These are phyloP conservation scores for Chytriomyces sp. DNA, from an alignment of 192 early-diverging fungal species.

Conservation along the genomic window DNA sequence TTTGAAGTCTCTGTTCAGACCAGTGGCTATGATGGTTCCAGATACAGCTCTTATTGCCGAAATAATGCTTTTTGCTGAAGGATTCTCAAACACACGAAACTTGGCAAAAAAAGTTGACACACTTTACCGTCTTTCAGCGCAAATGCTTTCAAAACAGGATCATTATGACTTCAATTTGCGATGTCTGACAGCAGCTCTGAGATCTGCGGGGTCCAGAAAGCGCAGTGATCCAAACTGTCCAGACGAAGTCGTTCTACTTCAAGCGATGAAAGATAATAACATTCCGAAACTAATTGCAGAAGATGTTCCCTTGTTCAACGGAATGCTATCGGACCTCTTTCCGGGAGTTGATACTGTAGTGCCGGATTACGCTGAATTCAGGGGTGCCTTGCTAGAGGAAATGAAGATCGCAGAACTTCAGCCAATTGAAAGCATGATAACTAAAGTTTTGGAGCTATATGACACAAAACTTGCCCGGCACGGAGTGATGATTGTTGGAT, in stretches of 20 bases:
- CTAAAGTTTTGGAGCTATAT: constrained; percentile 60
- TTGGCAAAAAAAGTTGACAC: constrained; percentile 63
- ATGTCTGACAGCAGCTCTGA: constrained; percentile 54
- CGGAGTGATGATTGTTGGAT: constrained; percentile 66
- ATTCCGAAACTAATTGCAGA: constrained; percentile 62
- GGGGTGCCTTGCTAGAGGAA: constrained; percentile 51
- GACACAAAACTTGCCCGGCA: constrained; percentile 59
- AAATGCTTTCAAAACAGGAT: constrained; percentile 66
- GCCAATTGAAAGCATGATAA: constrained; percentile 41
- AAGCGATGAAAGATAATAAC: constrained; percentile 61
- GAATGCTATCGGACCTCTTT: constrained; percentile 61
- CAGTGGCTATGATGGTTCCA: constrained; percentile 67
- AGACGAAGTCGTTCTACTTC: constrained; percentile 57
- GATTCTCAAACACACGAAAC: constrained; percentile 58
- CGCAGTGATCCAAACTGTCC: constrained; percentile 47
- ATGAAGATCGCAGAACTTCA: constrained; percentile 50
- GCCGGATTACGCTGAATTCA: constrained; percentile 56
- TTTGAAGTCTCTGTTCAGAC: constrained; percentile 59
- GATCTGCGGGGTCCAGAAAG: constrained; percentile 52
- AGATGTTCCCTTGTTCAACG: constrained; percentile 62
- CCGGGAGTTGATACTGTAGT: constrained; percentile 52
- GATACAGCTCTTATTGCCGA: constrained; percentile 65
- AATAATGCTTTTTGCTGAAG: constrained; percentile 69
- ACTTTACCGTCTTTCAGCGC: constrained; percentile 59
- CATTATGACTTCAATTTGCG: constrained; percentile 64